phyloP scores from a whole-genome alignment of 2,329 filamentous ascomycete species.

The Grosmannia clavigera region DNA sequence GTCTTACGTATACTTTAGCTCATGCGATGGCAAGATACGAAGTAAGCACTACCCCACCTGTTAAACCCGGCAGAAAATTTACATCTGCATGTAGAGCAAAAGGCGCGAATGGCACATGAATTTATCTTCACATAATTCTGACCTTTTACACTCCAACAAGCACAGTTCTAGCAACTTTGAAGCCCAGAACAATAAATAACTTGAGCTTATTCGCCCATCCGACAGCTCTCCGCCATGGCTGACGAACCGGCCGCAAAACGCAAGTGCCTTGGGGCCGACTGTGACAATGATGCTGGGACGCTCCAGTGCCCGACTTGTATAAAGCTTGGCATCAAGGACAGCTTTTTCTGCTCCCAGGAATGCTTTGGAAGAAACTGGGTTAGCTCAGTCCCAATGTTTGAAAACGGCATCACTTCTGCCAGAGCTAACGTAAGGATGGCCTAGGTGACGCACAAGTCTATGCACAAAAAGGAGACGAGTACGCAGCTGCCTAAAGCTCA shows the following conservation, averaged over 20 bases:
- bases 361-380: slow-evolving; percentile 99
- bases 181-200: too few relatives aligned
- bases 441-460: slow-evolving; percentile 68
- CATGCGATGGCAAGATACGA: neutral
- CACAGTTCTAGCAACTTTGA: too few relatives aligned
- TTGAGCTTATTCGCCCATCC: too few relatives aligned
- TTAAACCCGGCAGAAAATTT: neutral
- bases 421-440: too few relatives aligned
- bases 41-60: too few relatives aligned
- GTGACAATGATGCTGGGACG: slow-evolving; percentile 71
- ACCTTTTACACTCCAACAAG: too few relatives aligned
- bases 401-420: too few relatives aligned
- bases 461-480: slow-evolving; percentile 71
- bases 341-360: slow-evolving; percentile 95
- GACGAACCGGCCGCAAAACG: slow-evolving; percentile 42
- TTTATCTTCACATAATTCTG: neutral
- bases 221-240: slow-evolving; percentile 24
- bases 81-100: neutral
- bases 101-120: neutral
- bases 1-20: too few relatives aligned
- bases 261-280: slow-evolving; percentile 72
- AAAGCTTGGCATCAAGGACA: slow-evolving; percentile 75
- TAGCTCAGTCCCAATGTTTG: neutral
- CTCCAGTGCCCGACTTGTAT: slow-evolving; percentile 93
- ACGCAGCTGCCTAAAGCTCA: slow-evolving; percentile 58